Conservation (phyloP, 441 rosid species). For the Eruca vesicaria region DNA sequence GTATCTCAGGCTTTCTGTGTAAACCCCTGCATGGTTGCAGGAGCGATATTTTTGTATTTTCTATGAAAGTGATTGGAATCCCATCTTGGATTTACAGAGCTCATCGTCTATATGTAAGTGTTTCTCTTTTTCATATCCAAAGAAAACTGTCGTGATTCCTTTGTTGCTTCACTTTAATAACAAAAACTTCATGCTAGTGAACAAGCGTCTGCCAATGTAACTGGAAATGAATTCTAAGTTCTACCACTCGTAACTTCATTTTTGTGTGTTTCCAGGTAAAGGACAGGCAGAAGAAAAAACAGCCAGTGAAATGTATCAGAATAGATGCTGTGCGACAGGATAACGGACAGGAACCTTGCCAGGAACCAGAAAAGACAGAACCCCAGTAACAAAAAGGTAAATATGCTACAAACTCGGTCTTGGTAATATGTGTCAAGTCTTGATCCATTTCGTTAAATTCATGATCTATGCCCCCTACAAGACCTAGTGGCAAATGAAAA, state of each 20-base stretch:
- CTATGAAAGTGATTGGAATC: constrained; percentile 99
- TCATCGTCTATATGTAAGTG: constrained; percentile 95
- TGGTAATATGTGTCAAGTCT: too few relatives aligned
- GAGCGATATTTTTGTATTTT: constrained; percentile 95
- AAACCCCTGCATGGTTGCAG: constrained; percentile 45
- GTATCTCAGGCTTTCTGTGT: too few relatives aligned
- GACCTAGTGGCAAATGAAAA: too few relatives aligned
- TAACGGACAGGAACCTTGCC: constrained; percentile 51
- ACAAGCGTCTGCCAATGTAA: too few relatives aligned
- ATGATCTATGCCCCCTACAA: too few relatives aligned
- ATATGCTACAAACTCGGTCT: background rate
- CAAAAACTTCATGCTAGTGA: too few relatives aligned
- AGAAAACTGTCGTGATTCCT: too few relatives aligned
- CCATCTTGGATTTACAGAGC: constrained; percentile 99
- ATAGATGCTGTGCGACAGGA: constrained; percentile 79
- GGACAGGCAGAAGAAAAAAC: constrained; percentile 79
- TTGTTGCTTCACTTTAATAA: too few relatives aligned
- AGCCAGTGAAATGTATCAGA: constrained; percentile 68
- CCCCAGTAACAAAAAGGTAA: constrained; percentile 75
- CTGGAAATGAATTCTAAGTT: too few relatives aligned
- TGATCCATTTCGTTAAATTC: too few relatives aligned
- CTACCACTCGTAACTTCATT: too few relatives aligned
- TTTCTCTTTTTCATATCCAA: too few relatives aligned
- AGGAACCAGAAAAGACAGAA: constrained; percentile 61
- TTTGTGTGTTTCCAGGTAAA: constrained; percentile 62